Percentiles rank a stretch among this genome's conserved stretches.
Conservation (phyloP, 1,139 yeast species). For the Zhuliangozyma parablackwelliae region DNA sequence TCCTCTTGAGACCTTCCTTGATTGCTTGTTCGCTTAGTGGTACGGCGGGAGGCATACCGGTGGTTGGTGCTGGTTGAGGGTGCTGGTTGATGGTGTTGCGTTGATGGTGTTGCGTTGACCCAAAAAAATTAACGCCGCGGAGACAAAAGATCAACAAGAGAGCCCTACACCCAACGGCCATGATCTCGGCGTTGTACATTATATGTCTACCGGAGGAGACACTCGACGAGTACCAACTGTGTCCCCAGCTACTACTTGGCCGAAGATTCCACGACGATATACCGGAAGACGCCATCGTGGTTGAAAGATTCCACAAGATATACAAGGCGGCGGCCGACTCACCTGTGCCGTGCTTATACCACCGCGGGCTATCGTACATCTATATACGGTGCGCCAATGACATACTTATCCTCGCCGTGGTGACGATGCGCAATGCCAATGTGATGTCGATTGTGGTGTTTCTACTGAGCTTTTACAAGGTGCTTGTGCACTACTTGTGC, state of each 20-base stretch:
- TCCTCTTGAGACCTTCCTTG: conserved; percentile 6
- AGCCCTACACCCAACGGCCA: conserved; percentile 7
- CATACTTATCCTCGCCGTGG: conserved; percentile 30
- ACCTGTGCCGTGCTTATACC: conserved; percentile 27
- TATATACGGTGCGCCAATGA: conserved; percentile 28
- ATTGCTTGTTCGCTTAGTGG: conserved; percentile 7
- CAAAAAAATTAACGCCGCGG: too few relatives aligned
- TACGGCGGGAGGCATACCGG: too few relatives aligned
- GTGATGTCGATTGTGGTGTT: conserved; percentile 42
- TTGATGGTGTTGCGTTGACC: too few relatives aligned
- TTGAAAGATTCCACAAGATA: conserved; percentile 23
- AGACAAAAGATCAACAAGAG: too few relatives aligned
- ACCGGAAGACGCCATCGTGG: conserved; percentile 21
- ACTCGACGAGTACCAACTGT: conserved; percentile 18
- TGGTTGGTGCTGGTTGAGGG: too few relatives aligned
- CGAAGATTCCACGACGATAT: conserved; percentile 33
- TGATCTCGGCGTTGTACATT: conserved; percentile 39
- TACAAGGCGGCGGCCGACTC: conserved; percentile 16
- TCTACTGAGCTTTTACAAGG: conserved; percentile 28
- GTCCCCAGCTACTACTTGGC: conserved; percentile 32
- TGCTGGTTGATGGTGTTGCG: too few relatives aligned
- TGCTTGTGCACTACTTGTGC: conserved; percentile 29
- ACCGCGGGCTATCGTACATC: conserved; percentile 27
- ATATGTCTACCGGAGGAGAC: conserved; percentile 32
- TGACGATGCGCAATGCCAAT: conserved; percentile 28